Evolutionary conservation across 805 yeast species (phyloP).

Genomic region (Wickerhamia fluorescens): DNA sequence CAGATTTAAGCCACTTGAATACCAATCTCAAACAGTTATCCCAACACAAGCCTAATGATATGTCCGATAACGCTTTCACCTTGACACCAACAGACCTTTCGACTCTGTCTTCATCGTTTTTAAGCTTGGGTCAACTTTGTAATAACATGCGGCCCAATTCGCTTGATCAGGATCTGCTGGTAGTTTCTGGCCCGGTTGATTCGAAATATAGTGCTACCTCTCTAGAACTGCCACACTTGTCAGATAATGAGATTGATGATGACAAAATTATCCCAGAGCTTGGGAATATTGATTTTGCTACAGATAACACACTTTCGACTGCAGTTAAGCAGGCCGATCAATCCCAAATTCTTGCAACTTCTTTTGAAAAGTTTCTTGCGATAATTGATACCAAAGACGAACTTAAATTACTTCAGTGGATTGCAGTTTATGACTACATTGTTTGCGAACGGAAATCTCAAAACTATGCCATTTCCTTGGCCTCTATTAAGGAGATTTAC

Average conservation of each 20-base stretch:
- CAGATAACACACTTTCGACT: neutral
- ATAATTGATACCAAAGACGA: slow-evolving; percentile 21
- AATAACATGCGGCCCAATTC: no score
- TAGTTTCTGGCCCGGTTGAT: no score
- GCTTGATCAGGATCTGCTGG: no score
- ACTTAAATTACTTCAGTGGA: slow-evolving; percentile 24
- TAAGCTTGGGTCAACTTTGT: slow-evolving; percentile 7
- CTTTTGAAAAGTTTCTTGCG: slow-evolving; percentile 1
- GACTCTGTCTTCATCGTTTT: slow-evolving; percentile 7
- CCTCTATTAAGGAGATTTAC: slow-evolving; percentile 5
- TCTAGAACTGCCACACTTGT: no score
- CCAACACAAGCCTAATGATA: neutral
- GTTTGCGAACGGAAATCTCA: slow-evolving; percentile 4
- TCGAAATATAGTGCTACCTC: no score
- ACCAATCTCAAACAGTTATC: neutral
- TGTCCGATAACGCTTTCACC: no score
- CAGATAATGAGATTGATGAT: neutral
- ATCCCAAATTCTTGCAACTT: slow-evolving; percentile 2
- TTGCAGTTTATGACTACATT: slow-evolving; percentile 31
- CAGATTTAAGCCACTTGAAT: slow-evolving; percentile 26
- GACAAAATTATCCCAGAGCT: neutral
- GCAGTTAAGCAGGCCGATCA: slow-evolving; percentile 1
- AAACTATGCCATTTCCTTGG: slow-evolving; percentile 1
- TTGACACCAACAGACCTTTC: slow-evolving; percentile 3
- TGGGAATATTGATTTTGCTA: no score